Evolutionary conservation across 2,329 filamentous ascomycete species (phyloP), one percentile per base, ranked within the genome.

Genomic region (Cladosporium sp.): DNA sequence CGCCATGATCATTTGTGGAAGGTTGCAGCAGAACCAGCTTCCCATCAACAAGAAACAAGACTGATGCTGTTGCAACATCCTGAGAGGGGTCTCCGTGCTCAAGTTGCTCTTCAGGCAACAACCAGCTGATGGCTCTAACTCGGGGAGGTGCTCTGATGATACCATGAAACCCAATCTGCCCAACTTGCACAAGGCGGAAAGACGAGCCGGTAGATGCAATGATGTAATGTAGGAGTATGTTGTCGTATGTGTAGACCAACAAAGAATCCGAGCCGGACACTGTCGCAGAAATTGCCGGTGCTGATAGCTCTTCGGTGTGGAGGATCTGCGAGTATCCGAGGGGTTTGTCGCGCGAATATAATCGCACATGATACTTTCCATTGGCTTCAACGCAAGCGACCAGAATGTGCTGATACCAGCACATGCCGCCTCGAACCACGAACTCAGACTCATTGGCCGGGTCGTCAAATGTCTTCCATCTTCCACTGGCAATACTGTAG

Each of bases 221-320:
- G 55, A 98, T 84, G 68, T 90, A 98, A 68, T 98, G 93, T 65
- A 96, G 93, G 13, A 98, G 78, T 9, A 95, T 80, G 68, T 98
- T 98, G 66, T 97, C 92, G 67, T 95, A 91, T 0, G 93, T 98
- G 69, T 98, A 98, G 9, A 96, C 92, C 32, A 98, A 80, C 28
- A 98, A 77, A 0, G 93, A 97, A 70, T 98, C 93, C 61, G 95
- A 88, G 35, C 92, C 93, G 2, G 91, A 93, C 0, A 87, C 85
- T 0, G 91, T 87, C 49, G 96, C 84, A 42, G 95, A 80, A 13
- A 97, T 90, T n/a, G 95, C 87, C 1, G 93, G 88, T 3, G 90
- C 84, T 6, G 87, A 83, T 53, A 98, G 78, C 46, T 80, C 79
- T 70, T 96, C 87, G 2, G 81, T 79, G 66, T 93, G 86, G 63